phyloP scores from a whole-genome alignment of 2,329 filamentous ascomycete genomes.

The Claviceps sorghi region DNA sequence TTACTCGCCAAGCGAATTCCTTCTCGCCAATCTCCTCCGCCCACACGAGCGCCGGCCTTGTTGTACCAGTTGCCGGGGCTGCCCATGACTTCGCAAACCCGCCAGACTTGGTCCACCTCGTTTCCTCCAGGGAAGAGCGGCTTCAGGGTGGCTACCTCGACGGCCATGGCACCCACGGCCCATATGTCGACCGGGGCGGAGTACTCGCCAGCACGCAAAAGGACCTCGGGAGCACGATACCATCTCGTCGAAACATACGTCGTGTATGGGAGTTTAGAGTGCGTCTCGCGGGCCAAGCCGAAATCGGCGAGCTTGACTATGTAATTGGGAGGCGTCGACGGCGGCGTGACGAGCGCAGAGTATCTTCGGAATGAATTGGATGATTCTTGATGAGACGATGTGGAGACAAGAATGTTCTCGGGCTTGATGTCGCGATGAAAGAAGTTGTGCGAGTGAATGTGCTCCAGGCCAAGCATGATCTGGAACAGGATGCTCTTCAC shows the following conservation, averaged over 20 bases:
- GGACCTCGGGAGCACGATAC: conserved; percentile 93
- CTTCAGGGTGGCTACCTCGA: conserved; percentile 92
- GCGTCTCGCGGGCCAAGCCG: conserved; percentile 89
- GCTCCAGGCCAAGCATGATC: conserved; percentile 89
- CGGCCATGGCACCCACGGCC: conserved; percentile 96
- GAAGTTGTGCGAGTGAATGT: conserved; percentile 93
- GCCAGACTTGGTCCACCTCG: conserved; percentile 97
- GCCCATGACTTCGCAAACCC: conserved; percentile 98
- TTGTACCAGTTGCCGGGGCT: conserved; percentile 97
- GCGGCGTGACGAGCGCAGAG: conserved; percentile 82
- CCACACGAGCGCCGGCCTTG: conserved; percentile 72
- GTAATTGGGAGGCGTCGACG: conserved; percentile 83
- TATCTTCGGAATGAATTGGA: conserved; percentile 82
- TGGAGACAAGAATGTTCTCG: conserved; percentile 95
- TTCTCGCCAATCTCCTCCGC: conserved; percentile 95
- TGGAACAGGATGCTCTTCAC: conserved; percentile 98
- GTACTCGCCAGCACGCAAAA: conserved; percentile 88
- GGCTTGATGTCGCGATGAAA: conserved; percentile 99
- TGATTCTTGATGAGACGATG: conserved; percentile 69
- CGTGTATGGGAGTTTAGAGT: conserved; percentile 91
- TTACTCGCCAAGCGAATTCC: conserved; percentile 86
- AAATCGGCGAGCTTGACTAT: conserved; percentile 99
- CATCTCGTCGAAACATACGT: conserved; percentile 97
- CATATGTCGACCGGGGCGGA: conserved; percentile 97
- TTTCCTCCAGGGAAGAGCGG: conserved; percentile 94